Evolutionary conservation across 257 asterid species (phyloP).

Genomic region (Forsythia viridissima): DNA sequence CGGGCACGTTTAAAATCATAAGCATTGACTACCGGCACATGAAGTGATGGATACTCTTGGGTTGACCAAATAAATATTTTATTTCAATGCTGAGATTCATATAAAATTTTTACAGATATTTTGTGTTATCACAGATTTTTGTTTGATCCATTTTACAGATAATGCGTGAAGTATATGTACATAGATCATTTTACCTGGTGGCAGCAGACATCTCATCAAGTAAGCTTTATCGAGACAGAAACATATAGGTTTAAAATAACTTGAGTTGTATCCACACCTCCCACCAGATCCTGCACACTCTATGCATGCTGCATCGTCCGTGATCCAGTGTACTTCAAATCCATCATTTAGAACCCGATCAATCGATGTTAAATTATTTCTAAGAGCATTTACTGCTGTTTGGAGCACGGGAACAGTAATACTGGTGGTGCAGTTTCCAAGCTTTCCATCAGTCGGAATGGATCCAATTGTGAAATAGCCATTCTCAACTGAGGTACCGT

Average conservation of each 20-base stretch:
- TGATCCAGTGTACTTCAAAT: not conserved
- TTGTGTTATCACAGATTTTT: not conserved
- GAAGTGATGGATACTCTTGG: not conserved
- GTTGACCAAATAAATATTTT: not conserved
- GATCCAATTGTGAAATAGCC: not conserved
- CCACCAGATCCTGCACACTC: not conserved
- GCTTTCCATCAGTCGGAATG: not conserved
- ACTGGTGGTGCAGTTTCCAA: not conserved
- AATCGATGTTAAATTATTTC: not conserved
- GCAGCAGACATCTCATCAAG: not conserved
- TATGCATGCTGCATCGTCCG: not conserved
- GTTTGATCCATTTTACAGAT: not conserved
- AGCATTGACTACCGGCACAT: not conserved
- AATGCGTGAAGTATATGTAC: not conserved
- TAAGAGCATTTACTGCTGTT: slow-evolving; percentile 3
- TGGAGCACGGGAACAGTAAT: not conserved
- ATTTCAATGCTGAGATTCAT: not conserved
- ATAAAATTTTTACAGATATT: not conserved
- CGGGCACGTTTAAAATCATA: not conserved
- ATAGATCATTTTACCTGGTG: not conserved
- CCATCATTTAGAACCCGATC: not conserved
- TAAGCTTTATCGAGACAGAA: not conserved
- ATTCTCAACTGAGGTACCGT: not conserved
- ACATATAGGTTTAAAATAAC: slow-evolving; percentile 1
- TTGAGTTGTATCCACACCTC: not conserved